phyloP scores from a whole-genome alignment of 1,284 basidiomycete genomes.

The Trichosporon faecale region DNA sequence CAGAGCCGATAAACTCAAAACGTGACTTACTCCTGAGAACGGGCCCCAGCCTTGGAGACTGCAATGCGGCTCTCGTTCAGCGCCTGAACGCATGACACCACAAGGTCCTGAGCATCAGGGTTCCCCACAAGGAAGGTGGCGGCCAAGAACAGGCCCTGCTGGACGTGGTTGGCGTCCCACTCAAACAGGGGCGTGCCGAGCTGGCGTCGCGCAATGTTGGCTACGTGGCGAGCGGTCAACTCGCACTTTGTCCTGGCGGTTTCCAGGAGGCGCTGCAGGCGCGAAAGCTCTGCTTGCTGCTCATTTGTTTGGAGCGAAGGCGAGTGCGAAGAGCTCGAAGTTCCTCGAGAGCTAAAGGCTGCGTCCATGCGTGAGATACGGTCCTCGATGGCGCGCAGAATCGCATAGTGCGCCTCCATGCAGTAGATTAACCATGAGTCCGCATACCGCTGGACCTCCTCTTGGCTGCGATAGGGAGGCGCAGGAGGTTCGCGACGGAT shows the following conservation, averaged over 20 bases:
- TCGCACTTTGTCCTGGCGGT: constrained; percentile 60
- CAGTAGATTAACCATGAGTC: constrained; percentile 66
- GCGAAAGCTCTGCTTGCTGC: constrained; percentile 18
- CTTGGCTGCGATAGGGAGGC: constrained; percentile 55
- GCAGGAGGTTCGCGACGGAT: constrained; percentile 55
- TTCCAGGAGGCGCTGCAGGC: constrained; percentile 54
- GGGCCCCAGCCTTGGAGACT: constrained; percentile 68
- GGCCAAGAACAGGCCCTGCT: constrained; percentile 65
- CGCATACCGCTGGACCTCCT: constrained; percentile 67
- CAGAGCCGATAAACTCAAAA: background rate
- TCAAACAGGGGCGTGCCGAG: constrained; percentile 61
- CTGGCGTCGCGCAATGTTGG: constrained; percentile 58
- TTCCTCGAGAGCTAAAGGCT: background rate
- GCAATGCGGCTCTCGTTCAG: constrained; percentile 75
- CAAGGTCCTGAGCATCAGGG: constrained; percentile 64
- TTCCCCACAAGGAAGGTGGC: constrained; percentile 63
- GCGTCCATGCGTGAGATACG: constrained; percentile 28
- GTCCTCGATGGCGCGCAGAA: constrained; percentile 45
- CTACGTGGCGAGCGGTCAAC: constrained; percentile 51
- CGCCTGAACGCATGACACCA: constrained; percentile 66
- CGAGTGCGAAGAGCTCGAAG: constrained; percentile 10
- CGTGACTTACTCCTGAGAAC: constrained; percentile 43
- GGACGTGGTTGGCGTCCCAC: constrained; percentile 74
- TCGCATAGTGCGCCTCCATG: constrained; percentile 49
- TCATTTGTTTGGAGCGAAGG: constrained; percentile 12